These are phyloP conservation scores for Insectozyma bohioensis DNA, from an alignment of 1,139 yeast genomes.

Conservation along the genomic window DNA sequence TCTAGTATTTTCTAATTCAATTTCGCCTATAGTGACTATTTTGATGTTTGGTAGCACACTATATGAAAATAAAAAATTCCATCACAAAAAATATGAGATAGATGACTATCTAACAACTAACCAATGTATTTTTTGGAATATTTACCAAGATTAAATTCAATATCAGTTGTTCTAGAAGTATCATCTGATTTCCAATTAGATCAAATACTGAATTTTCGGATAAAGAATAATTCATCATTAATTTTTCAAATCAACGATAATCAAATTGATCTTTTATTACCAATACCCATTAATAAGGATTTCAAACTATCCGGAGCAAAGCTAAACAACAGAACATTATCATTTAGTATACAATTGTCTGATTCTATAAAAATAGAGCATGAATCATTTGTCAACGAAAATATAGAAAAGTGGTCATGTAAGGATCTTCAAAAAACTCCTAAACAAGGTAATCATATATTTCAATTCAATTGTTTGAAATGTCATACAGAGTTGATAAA, in stretches of 20 bases:
- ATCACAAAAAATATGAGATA: too few relatives aligned
- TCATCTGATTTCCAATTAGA: slow-evolving; percentile 4
- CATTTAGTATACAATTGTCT: slow-evolving; percentile 12
- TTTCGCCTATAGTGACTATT: too few relatives aligned
- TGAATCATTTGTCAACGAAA: slow-evolving; percentile 22
- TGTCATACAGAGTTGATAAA: slow-evolving; percentile 31
- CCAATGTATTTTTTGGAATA: slow-evolving; percentile 38
- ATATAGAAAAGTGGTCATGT: slow-evolving; percentile 40
- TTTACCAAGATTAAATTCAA: slow-evolving; percentile 36
- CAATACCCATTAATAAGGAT: slow-evolving; percentile 2
- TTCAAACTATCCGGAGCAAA: slow-evolving; percentile 11
- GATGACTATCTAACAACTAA: too few relatives aligned
- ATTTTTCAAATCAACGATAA: not conserved
- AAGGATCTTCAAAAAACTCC: slow-evolving; percentile 39
- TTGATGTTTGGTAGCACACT: too few relatives aligned
- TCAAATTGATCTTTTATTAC: slow-evolving; percentile 2
- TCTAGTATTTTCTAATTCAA: too few relatives aligned
- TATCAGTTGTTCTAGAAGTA: slow-evolving; percentile 29
- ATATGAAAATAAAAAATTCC: too few relatives aligned
- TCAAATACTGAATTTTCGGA: not conserved
- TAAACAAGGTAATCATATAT: slow-evolving; percentile 22
- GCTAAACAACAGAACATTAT: slow-evolving; percentile 8
- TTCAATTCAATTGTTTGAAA: slow-evolving; percentile 32
- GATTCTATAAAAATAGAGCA: slow-evolving; percentile 6
- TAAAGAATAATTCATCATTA: not conserved